Conservation (phyloP, 139 green algal genomes). For the Tetraselmis chui region DNA sequence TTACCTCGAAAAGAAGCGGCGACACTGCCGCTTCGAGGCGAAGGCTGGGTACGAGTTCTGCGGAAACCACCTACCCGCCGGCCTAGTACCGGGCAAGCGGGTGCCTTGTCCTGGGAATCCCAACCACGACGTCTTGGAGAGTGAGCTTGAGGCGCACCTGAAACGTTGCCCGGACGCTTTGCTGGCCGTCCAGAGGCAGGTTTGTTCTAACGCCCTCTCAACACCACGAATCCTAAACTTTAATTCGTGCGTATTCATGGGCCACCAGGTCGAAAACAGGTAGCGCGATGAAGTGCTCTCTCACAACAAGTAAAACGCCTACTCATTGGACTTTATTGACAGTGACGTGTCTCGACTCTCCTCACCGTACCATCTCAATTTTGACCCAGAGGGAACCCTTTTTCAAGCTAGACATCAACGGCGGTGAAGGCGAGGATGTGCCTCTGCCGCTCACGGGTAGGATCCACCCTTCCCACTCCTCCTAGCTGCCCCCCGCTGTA, state of each 20-base stretch:
- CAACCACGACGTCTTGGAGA: slow-evolving; percentile 1
- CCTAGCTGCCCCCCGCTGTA: no score
- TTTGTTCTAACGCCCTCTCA: no score
- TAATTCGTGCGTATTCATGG: no score
- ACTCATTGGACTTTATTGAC: no score
- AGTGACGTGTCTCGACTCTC: no score
- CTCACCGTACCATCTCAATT: no score
- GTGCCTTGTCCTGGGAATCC: slow-evolving; percentile 18
- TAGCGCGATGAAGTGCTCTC: no score
- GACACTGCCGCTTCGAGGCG: slow-evolving; percentile 21
- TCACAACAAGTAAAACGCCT: no score
- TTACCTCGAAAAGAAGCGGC: slow-evolving; percentile 17
- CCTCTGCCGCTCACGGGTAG: background rate
- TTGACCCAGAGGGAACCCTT: background rate
- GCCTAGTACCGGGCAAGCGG: background rate
- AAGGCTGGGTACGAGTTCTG: slow-evolving; percentile 15
- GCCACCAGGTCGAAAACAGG: no score
- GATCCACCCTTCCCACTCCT: no score
- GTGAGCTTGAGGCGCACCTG: slow-evolving; percentile 1
- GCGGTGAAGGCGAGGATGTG: background rate
- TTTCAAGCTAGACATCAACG: background rate
- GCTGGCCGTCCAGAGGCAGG: background rate
- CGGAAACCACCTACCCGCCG: slow-evolving; percentile 16
- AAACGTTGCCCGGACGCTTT: background rate
- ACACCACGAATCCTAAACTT: no score